These are phyloP conservation scores for Platanthera guangdongensis DNA, from an alignment of 106 monocot species.

Conservation along the genomic window DNA sequence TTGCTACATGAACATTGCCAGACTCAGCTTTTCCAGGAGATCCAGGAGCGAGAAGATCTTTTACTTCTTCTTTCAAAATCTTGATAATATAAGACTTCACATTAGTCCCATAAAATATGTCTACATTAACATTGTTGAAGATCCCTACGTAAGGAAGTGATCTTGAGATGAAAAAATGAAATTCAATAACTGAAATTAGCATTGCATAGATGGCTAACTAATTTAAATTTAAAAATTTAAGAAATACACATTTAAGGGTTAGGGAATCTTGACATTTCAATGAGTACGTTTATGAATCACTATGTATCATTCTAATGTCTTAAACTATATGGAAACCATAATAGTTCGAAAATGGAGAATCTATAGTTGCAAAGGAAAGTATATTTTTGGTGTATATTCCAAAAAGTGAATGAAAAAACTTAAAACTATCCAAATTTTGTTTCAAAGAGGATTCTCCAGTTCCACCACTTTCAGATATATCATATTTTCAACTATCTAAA, in stretches of 20 bases:
- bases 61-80: slow-evolving; percentile 99
- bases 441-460: not conserved
- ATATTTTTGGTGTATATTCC: too few species aligned
- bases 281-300: not conserved
- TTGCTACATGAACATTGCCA: slow-evolving; percentile 54
- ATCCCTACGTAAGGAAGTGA: not conserved
- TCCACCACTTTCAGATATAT: not conserved
- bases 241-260: too few species aligned
- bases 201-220: not conserved
- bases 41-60: slow-evolving; percentile 73
- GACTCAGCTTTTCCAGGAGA: slow-evolving; percentile 45
- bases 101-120: not conserved
- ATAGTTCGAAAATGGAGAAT: too few species aligned
- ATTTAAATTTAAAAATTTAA: too few species aligned
- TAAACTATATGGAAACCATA: too few species aligned
- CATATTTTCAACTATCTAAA: not conserved
- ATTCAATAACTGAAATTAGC: not conserved
- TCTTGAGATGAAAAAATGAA: not conserved
- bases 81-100: slow-evolving; percentile 23
- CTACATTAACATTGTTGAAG: not conserved
- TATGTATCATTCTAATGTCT: not conserved
- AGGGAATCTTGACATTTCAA: not conserved
- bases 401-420: not conserved
- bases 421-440: not conserved
- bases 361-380: too few species aligned